A percentile compares a stretch with the other conserved stretches of the same genome.
Conservation (phyloP, 2,329 filamentous ascomycete species). For the Cladophialophora bantiana region DNA sequence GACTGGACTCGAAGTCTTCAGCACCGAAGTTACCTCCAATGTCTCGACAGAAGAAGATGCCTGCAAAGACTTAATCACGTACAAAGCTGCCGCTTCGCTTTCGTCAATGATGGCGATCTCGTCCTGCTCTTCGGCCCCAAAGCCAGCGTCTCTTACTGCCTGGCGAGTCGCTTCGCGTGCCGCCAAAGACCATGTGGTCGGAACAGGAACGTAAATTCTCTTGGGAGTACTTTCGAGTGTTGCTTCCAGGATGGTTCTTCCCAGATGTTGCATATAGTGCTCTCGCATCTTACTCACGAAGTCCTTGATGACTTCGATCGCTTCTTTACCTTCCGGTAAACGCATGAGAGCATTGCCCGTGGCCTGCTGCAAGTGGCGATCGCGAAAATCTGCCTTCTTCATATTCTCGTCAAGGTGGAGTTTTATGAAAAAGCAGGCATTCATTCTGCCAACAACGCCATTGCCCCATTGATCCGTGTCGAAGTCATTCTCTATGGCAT, state of each 20-base stretch:
- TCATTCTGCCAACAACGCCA: not conserved
- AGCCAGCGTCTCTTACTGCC: not conserved
- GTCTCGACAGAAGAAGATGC: too few species aligned
- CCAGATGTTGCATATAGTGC: not conserved
- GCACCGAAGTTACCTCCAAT: not conserved
- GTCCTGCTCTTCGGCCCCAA: not conserved
- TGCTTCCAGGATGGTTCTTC: not conserved
- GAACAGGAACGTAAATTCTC: not conserved
- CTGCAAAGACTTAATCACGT: not conserved
- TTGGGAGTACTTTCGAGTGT: not conserved
- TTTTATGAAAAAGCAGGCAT: slow-evolving; percentile 1
- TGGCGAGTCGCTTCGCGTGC: not conserved
- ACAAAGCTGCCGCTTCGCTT: not conserved
- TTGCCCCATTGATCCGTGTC: slow-evolving; percentile 7
- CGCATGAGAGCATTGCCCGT: slow-evolving; percentile 11
- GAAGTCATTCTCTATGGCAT: slow-evolving; percentile 11
- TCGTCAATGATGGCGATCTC: slow-evolving; percentile 6
- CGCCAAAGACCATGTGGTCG: slow-evolving; percentile 3
- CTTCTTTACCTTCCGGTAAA: not conserved
- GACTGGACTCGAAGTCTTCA: not conserved
- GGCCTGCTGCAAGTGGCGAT: slow-evolving; percentile 4
- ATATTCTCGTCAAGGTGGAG: slow-evolving; percentile 12
- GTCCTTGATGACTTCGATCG: slow-evolving; percentile 6
- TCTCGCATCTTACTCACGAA: not conserved
- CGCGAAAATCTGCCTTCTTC: slow-evolving; percentile 5